Evolutionary conservation across 176 grass and related monocot species (phyloP).

Genomic region (Zoysia japonica): DNA sequence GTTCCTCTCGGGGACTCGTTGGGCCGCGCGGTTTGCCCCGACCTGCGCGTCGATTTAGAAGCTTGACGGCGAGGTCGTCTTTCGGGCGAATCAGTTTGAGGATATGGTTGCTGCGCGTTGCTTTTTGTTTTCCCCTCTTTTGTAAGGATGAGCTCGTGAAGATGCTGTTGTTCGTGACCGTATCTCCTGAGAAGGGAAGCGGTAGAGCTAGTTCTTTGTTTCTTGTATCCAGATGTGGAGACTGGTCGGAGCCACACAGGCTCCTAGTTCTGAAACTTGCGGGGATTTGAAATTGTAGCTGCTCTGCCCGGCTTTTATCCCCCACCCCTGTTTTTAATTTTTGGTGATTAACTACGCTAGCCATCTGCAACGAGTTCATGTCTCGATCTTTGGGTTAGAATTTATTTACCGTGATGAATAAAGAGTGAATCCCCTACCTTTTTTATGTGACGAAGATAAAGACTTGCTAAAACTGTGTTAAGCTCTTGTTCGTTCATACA

Average conservation of each 20-base stretch:
- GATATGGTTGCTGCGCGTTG: neutral
- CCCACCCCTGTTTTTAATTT: neutral
- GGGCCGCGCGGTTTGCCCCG: neutral
- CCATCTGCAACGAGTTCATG: neutral
- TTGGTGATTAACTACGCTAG: neutral
- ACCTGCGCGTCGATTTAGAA: neutral
- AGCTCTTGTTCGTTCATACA: neutral
- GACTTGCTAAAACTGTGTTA: neutral
- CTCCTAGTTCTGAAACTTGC: neutral
- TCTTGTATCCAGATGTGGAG: neutral
- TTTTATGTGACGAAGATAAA: neutral
- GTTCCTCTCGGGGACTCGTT: neutral
- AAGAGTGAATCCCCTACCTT: neutral
- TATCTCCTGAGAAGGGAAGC: neutral
- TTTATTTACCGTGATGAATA: neutral
- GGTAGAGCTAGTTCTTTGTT: neutral
- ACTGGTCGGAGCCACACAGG: too few relatives aligned
- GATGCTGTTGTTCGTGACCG: neutral
- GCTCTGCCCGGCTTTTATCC: neutral
- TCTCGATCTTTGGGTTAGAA: neutral
- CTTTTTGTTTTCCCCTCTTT: neutral
- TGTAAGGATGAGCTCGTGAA: neutral
- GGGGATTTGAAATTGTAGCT: neutral
- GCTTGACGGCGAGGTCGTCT: neutral
- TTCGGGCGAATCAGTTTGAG: conserved; percentile 26